Base-by-base conservation (phyloP, 345 rosid genomes). In the Rhodamnia argentea region DNA sequence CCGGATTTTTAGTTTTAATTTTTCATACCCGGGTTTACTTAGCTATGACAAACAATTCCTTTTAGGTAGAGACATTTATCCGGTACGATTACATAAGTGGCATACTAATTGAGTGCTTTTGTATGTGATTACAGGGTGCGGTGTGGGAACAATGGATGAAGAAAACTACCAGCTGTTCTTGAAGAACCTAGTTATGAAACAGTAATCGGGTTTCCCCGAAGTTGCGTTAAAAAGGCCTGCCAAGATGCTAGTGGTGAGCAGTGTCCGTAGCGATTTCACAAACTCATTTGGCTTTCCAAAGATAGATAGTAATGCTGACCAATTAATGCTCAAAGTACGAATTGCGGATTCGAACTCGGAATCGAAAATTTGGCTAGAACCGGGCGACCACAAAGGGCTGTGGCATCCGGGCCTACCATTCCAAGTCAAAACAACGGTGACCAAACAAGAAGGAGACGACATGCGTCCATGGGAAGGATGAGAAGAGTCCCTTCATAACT, bases 111-210 rank as follows among this genome's bases (percentile, higher is more conserved):
- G 75, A 27, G 75, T 3, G 40, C 75, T 29, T 60, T 27, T 60
- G 74, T 13, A 27, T 29, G 40, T n/a, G 74, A 60, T 27, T 27
- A 29, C 75, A 62, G 75, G 40, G 40, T 62, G 22, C 5, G 40
- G 75, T 62, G 75, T 62, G 22, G 42, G 75, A 62, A 29, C 44
- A 16, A 91, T 93, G 96, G 93, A 93, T 47, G 89, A 90, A 89
- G 78, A 85, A 53, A 94, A 91, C 91, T 82, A 91, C 14, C 85
- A 89, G 83, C 86, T 93, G n/a, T 90, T 87, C 86, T 59, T 90
- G 92, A 89, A 90, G 89, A 92, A 37, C 40, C 40, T 37, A 37
- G 3, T 37, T 37, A 37, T 37, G 40, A 37, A 37, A 37, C 40
- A 37, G 3, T 3, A 37, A 37, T 37, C 40, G 40, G 40, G 40